phyloP scores from a whole-genome alignment of 192 early-diverging fungal genomes.

The Rhizoclosmatium globosum region DNA sequence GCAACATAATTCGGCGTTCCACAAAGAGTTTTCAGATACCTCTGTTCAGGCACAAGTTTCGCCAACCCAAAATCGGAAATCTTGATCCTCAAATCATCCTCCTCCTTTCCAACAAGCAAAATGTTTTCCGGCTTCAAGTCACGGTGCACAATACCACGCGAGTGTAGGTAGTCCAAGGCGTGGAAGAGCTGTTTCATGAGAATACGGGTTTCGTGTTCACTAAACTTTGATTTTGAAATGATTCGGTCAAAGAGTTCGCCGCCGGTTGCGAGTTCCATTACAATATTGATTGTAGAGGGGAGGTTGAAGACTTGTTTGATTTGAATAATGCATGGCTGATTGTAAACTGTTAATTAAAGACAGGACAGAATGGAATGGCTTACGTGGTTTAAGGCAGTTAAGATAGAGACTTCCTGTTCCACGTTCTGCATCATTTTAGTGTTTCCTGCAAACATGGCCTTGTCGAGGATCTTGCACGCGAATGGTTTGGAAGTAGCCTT shows the following conservation, averaged over 20 bases:
- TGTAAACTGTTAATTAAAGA: background rate
- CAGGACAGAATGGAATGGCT: background rate
- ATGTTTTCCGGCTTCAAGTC: conserved; percentile 86
- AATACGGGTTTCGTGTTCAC: conserved; percentile 73
- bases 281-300: conserved; percentile 69
- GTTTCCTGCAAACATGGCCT: conserved; percentile 59
- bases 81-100: conserved; percentile 71
- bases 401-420: conserved; percentile 70
- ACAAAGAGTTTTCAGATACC: conserved; percentile 70
- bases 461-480: conserved; percentile 80
- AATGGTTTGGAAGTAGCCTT: conserved; percentile 64
- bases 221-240: conserved; percentile 65
- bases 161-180: conserved; percentile 82
- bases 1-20: conserved; percentile 79
- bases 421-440: conserved; percentile 71
- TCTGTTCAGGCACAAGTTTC: conserved; percentile 61
- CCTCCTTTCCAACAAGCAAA: conserved; percentile 56
- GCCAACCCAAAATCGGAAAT: conserved; percentile 92
- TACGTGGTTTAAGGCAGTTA: conserved; percentile 68
- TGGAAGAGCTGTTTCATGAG: conserved; percentile 77
- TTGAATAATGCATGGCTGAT: conserved; percentile 69
- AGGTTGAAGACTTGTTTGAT: conserved; percentile 72
- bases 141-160: conserved; percentile 79
- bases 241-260: conserved; percentile 93
- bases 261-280: conserved; percentile 75